Evolutionary conservation across 768 basidiomycete species (phyloP).

Genomic region (Gymnopilus dilepis): DNA sequence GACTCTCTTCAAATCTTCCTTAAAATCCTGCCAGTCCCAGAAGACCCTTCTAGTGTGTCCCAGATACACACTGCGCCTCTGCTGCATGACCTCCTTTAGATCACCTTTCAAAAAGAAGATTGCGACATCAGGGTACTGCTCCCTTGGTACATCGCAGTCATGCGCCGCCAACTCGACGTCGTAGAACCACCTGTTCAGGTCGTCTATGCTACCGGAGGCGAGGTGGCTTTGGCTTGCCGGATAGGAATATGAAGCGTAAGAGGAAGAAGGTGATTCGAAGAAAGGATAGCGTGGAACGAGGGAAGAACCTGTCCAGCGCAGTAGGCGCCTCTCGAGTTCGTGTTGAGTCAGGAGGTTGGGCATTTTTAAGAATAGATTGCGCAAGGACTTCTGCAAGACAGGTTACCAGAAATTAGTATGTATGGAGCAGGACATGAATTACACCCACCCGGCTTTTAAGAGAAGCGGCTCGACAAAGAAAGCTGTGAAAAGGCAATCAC

Average conservation of each 20-base stretch:
- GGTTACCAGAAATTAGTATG: no score
- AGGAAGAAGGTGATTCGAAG: conserved; percentile 21
- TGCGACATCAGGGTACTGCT: conserved; percentile 31
- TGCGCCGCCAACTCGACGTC: conserved; percentile 25
- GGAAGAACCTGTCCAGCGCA: conserved; percentile 26
- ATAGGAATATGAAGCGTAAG: background rate
- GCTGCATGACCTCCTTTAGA: conserved; percentile 30
- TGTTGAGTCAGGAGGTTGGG: conserved; percentile 14
- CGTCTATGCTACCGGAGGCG: conserved; percentile 15
- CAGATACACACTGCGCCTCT: conserved; percentile 27
- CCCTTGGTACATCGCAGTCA: conserved; percentile 23
- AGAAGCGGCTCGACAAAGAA: no score
- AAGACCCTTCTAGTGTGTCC: conserved; percentile 20
- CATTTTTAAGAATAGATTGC: background rate
- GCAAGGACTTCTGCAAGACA: no score
- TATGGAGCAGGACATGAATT: background rate
- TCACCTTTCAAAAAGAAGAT: conserved; percentile 35
- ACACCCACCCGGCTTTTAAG: no score
- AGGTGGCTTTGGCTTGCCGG: background rate
- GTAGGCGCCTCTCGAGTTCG: conserved; percentile 27
- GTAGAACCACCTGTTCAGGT: conserved; percentile 29
- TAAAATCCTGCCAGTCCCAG: conserved; percentile 33
- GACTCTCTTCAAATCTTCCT: conserved; percentile 30
- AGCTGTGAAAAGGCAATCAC: no score
- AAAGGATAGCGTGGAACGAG: conserved; percentile 32